A percentile compares a stretch with the other conserved stretches of the same genome.
These are phyloP conservation scores for Solanum habrochaites DNA, from an alignment of 257 asterid genomes.

Conservation along the genomic window DNA sequence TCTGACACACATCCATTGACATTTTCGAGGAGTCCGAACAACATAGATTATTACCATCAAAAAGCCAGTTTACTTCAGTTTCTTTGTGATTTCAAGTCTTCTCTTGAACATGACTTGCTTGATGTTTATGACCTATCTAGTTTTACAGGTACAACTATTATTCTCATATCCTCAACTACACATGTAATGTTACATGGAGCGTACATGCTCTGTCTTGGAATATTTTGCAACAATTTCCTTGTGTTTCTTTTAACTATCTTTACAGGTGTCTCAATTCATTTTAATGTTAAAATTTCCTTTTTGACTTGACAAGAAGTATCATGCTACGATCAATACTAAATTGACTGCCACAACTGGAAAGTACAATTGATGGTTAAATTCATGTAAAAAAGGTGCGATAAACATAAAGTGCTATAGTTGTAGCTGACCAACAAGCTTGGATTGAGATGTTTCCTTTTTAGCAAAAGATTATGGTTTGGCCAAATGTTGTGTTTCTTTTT, in stretches of 20 bases:
- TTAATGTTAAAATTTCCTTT: not conserved
- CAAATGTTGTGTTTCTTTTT: not conserved
- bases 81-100: conserved; percentile 1
- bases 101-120: conserved; percentile 11
- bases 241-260: not conserved
- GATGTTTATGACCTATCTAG: conserved; percentile 12
- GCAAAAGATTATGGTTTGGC: not conserved
- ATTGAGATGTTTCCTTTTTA: not conserved
- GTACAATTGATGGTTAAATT: not conserved
- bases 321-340: not conserved
- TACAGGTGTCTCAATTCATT: not conserved
- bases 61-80: not conserved
- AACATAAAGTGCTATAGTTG: not conserved
- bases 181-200: not conserved
- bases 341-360: not conserved
- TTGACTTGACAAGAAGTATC: not conserved
- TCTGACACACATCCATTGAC: not conserved
- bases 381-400: not conserved
- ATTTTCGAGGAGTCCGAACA: not conserved
- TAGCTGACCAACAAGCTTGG: not conserved
- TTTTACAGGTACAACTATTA: conserved; percentile 22
- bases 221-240: not conserved
- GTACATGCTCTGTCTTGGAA: not conserved
- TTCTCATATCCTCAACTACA: conserved; percentile 6
- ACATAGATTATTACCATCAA: not conserved